These are phyloP conservation scores for Moesziomyces globuligerus DNA, from an alignment of 1,284 basidiomycete species.

Conservation along the genomic window DNA sequence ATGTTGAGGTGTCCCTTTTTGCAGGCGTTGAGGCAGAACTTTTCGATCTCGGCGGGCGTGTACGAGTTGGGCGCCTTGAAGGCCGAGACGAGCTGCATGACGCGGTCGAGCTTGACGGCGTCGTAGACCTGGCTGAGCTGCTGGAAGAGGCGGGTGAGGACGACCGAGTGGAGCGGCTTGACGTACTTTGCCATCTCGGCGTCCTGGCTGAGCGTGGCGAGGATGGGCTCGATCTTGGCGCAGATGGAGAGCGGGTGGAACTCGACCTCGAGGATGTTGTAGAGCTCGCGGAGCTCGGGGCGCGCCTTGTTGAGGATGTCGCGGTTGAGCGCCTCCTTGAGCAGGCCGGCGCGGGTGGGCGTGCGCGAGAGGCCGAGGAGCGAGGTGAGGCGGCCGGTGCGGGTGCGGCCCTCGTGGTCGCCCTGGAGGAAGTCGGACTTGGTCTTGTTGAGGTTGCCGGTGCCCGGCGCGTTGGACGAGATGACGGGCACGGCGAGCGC, in stretches of 20 bases:
- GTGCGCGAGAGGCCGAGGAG: slow-evolving; percentile 85
- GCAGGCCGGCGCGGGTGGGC: slow-evolving; percentile 84
- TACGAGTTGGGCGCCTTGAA: slow-evolving; percentile 66
- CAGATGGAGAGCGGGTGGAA: slow-evolving; percentile 95
- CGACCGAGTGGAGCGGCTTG: slow-evolving; percentile 87
- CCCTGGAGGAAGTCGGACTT: slow-evolving; percentile 74
- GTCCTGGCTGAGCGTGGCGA: slow-evolving; percentile 70
- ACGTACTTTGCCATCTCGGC: slow-evolving; percentile 74
- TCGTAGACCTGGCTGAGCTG: slow-evolving; percentile 95
- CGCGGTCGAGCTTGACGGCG: slow-evolving; percentile 74
- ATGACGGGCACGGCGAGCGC: slow-evolving; percentile 94
- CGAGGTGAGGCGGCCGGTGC: slow-evolving; percentile 81
- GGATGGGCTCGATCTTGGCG: slow-evolving; percentile 81
- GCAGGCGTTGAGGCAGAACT: slow-evolving; percentile 89
- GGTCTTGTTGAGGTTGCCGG: slow-evolving; percentile 72
- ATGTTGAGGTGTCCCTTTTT: slow-evolving; percentile 88
- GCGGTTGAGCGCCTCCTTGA: slow-evolving; percentile 73
- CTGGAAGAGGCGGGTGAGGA: slow-evolving; percentile 91
- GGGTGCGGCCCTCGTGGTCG: slow-evolving; percentile 70
- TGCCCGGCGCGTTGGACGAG: slow-evolving; percentile 70
- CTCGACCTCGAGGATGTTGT: slow-evolving; percentile 89
- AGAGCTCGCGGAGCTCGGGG: slow-evolving; percentile 82
- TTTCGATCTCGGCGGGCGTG: slow-evolving; percentile 67
- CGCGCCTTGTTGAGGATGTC: slow-evolving; percentile 85
- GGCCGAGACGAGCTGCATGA: slow-evolving; percentile 65